phyloP scores from a whole-genome alignment of 1,139 yeast genomes.

The Candida sp. region DNA sequence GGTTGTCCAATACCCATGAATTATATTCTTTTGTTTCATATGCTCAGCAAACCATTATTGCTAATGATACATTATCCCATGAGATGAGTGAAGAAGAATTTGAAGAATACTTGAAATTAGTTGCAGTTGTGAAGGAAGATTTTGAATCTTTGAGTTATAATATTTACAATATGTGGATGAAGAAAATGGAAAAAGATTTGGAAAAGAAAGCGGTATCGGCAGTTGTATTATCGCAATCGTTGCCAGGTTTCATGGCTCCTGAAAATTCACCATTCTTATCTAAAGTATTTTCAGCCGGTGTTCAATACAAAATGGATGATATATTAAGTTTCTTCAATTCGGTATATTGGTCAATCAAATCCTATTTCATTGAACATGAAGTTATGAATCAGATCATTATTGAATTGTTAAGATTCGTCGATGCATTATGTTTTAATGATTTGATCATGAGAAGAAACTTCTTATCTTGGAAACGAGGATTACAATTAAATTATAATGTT shows the following conservation, averaged over 20 bases:
- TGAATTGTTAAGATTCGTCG: slow-evolving; percentile 83
- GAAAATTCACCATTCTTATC: slow-evolving; percentile 84
- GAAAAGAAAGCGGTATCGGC: slow-evolving; percentile 94
- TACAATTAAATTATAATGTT: slow-evolving; percentile 94
- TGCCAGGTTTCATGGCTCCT: slow-evolving; percentile 94
- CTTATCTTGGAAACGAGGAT: slow-evolving; percentile 96
- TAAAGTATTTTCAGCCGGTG: slow-evolving; percentile 72
- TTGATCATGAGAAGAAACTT: slow-evolving; percentile 93
- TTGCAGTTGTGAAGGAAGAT: slow-evolving; percentile 91
- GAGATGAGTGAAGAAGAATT: slow-evolving; percentile 92
- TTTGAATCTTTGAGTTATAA: slow-evolving; percentile 91
- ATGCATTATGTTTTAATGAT: slow-evolving; percentile 94
- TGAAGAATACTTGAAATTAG: slow-evolving; percentile 84
- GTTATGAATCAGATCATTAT: slow-evolving; percentile 84
- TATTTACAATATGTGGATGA: slow-evolving; percentile 97
- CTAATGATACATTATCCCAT: slow-evolving; percentile 72
- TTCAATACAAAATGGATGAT: slow-evolving; percentile 92
- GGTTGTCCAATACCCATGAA: slow-evolving; percentile 97
- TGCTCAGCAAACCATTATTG: slow-evolving; percentile 87
- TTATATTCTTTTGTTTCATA: slow-evolving; percentile 90
- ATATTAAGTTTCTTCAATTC: slow-evolving; percentile 85
- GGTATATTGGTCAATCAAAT: slow-evolving; percentile 92
- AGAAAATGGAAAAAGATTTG: slow-evolving; percentile 86
- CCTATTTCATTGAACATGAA: slow-evolving; percentile 82
- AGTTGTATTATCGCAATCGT: slow-evolving; percentile 87